Evolutionary conservation across 2,329 filamentous ascomycete species (phyloP).

Genomic region (Balansia obtecta): DNA sequence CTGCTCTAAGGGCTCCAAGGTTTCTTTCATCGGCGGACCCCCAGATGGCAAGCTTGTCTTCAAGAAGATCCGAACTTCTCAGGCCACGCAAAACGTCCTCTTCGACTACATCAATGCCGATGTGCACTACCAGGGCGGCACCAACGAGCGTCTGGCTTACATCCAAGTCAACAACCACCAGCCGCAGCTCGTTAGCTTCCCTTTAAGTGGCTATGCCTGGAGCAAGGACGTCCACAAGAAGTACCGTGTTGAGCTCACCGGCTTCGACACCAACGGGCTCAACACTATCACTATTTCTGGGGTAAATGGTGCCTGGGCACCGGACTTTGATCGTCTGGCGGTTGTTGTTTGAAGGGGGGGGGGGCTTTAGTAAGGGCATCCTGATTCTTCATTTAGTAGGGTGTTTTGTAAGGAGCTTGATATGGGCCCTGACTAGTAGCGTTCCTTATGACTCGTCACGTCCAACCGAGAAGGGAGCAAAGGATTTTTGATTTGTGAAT

Average conservation of each 20-base stretch:
- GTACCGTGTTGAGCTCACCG: not conserved
- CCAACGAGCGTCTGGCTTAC: not conserved
- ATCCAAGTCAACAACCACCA: not conserved
- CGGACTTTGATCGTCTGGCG: not conserved
- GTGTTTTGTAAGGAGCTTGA: no score
- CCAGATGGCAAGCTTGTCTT: not conserved
- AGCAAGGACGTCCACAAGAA: not conserved
- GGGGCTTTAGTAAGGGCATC: no score
- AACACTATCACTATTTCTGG: not conserved
- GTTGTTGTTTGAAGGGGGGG: not conserved
- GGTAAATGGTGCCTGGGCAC: not conserved
- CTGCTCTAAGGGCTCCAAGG: not conserved
- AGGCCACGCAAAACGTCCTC: not conserved
- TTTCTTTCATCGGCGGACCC: not conserved
- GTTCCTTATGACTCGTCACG: no score
- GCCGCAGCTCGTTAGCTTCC: not conserved
- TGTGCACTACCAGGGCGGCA: not conserved
- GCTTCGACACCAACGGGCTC: not conserved
- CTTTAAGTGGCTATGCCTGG: not conserved
- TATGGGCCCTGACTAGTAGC: no score
- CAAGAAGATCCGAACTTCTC: not conserved
- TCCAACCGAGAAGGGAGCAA: no score
- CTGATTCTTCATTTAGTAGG: no score
- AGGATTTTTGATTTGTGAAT: no score
- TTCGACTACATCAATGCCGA: not conserved